Percentiles rank a stretch among this genome's conserved stretches.
Evolutionary conservation across 2,329 filamentous ascomycete genomes (phyloP).

Genomic region (Ilyonectria robusta): DNA sequence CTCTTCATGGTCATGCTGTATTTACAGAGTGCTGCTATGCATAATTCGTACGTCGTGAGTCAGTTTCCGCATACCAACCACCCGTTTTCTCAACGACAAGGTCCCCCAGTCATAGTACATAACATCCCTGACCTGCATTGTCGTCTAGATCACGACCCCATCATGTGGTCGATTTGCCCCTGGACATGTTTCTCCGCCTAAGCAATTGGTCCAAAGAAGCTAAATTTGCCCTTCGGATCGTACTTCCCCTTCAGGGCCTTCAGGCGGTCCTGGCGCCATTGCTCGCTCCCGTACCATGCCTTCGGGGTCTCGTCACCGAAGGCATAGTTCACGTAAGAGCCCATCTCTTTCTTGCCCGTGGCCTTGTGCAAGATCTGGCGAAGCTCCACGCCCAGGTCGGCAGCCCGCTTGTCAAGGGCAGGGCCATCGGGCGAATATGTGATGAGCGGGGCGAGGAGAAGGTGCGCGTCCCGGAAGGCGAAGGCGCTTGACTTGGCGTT

Average conservation of each 20-base stretch:
- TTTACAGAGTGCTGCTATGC: not conserved
- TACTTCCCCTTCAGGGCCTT: constrained; percentile 62
- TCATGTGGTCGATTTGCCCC: not conserved
- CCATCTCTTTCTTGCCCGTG: constrained; percentile 29
- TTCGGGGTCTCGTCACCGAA: constrained; percentile 60
- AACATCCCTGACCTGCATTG: not conserved
- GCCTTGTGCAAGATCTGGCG: constrained; percentile 35
- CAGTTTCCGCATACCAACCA: not conserved
- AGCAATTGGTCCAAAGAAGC: constrained; percentile 58
- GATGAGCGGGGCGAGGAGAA: constrained; percentile 42
- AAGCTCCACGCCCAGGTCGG: constrained; percentile 34
- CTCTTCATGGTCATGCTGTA: not conserved
- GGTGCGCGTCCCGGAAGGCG: constrained; percentile 42
- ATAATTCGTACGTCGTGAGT: not conserved
- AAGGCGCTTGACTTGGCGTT: constrained; percentile 31
- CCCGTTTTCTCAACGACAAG: not conserved
- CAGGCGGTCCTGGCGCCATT: constrained; percentile 63
- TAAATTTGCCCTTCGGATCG: constrained; percentile 61
- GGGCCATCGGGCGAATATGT: constrained; percentile 35
- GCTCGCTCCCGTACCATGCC: constrained; percentile 63
- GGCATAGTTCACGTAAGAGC: constrained; percentile 65
- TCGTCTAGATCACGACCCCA: not conserved
- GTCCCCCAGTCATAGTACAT: not conserved
- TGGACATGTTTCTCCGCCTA: constrained; percentile 13
- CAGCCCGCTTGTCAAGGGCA: constrained; percentile 35